Evolutionary conservation across 2,329 filamentous ascomycete genomes (phyloP).

Genomic region (Cladophialophora yegresii): DNA sequence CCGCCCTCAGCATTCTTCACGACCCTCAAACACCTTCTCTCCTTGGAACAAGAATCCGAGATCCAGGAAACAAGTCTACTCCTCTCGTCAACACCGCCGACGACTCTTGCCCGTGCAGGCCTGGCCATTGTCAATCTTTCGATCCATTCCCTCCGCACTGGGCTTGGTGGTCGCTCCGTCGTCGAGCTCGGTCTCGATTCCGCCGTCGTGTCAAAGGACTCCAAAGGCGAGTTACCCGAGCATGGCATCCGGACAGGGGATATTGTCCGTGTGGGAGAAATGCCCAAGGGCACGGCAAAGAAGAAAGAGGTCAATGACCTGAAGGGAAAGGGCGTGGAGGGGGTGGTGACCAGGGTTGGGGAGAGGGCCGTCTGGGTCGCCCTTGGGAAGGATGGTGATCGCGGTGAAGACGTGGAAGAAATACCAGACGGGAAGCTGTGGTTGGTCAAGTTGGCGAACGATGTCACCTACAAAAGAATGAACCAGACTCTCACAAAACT

Average conservation of each 20-base stretch:
- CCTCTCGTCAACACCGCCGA: constrained; percentile 38
- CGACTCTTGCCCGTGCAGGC: constrained; percentile 45
- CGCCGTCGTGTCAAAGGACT: constrained; percentile 57
- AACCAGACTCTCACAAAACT: constrained; percentile 65
- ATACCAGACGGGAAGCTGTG: constrained; percentile 61
- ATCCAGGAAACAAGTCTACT: constrained; percentile 48
- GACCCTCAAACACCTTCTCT: constrained; percentile 47
- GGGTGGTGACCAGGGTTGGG: constrained; percentile 50
- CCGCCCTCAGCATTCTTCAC: constrained; percentile 48
- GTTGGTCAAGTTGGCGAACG: constrained; percentile 68
- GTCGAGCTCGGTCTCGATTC: constrained; percentile 74
- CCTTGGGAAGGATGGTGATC: constrained; percentile 44
- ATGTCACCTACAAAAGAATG: constrained; percentile 67
- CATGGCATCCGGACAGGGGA: constrained; percentile 54
- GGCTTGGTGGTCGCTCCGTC: constrained; percentile 86
- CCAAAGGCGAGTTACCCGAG: constrained; percentile 42
- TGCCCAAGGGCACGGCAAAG: constrained; percentile 41
- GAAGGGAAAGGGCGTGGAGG: constrained; percentile 44
- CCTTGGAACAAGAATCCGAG: constrained; percentile 50
- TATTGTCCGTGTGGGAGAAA: constrained; percentile 49
- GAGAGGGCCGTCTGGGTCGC: constrained; percentile 50
- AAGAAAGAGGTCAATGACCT: constrained; percentile 41
- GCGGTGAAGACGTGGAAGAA: constrained; percentile 50
- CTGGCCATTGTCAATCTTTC: constrained; percentile 48
- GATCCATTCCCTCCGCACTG: constrained; percentile 76